Conservation (phyloP, 306 rosid genomes). For the Purshia tridentata region DNA sequence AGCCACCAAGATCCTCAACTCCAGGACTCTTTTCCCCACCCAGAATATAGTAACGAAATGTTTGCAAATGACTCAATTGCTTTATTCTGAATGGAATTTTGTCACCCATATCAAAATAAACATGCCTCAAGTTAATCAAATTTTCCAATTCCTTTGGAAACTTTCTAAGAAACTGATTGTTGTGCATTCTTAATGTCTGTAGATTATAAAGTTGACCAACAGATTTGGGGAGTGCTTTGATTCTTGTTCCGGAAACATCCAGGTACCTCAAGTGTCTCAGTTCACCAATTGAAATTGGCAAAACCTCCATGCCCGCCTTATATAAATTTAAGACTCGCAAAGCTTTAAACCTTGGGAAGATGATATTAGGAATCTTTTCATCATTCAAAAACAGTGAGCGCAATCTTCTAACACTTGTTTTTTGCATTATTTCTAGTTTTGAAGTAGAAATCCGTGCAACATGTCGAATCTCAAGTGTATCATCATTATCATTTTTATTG, state of each 20-base stretch:
- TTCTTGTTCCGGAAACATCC: constrained; percentile 2
- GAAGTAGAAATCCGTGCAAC: no score
- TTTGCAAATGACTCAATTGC: background rate
- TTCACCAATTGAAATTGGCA: background rate
- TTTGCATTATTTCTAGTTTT: no score
- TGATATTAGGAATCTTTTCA: background rate
- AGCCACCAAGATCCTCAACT: no score
- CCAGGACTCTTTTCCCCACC: no score
- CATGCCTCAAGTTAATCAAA: no score
- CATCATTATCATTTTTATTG: no score
- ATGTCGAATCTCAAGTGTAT: no score
- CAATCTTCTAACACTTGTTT: no score
- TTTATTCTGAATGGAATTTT: background rate
- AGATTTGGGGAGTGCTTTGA: no score
- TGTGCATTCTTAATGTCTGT: background rate
- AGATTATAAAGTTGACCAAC: no score
- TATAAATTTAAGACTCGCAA: constrained; percentile 9
- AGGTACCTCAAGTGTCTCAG: constrained; percentile 22
- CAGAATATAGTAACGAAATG: no score
- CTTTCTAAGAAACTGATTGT: background rate
- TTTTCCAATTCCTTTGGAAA: background rate
- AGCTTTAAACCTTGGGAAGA: background rate
- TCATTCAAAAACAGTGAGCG: no score
- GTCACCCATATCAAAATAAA: background rate
- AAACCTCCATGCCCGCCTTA: background rate